Evolutionary conservation across 495 filamentous ascomycete species (phyloP), one percentile per base, ranked within the genome.

Genomic region (Eremomyces bilateralis): DNA sequence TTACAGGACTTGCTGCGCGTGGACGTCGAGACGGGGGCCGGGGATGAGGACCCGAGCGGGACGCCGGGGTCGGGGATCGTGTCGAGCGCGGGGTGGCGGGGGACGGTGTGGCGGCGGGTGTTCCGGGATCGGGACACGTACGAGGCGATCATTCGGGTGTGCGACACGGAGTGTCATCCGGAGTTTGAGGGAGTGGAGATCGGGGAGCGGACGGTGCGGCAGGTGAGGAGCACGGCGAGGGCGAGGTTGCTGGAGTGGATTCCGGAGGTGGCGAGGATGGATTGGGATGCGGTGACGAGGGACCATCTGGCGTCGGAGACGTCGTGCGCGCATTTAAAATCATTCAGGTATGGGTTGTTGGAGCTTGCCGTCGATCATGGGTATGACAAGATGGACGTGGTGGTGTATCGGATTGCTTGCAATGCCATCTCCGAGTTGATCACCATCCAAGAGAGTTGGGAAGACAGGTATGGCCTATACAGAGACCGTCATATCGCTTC

Each of bases 321-420:
- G 36, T 41, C 54, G 1, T 49, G 51, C 27, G 74, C 71, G 39
- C 49, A 60, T 15, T 52, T 59, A 33, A 40, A 41, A 5, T 42
- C 55, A 32, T 47, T 53, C 2, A 31, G 40, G 13, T 40, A 51
- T 31, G 77, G 80, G 11, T 47, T 93, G 2, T 59, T 91, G 11
- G 70, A 82, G 21, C 91, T 76, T 47, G 80, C 73, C 1, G 63
- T 69, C 25, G 56, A 65, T 27, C 85, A 91, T 80, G 64, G 85
- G 11, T 66, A 85, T 42, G 50, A 45, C 17, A 61, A 60, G 37
- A 60, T 58, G 25, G 83, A 93, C 45, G 59, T 73, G 17, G 54
- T 93, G 40, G 78, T 91, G 75, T 76, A 85, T 41, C 63, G 79
- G 44, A 79, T 62, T 15, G 53, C 88, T 32, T 59, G 90, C 32